phyloP scores from a whole-genome alignment of 129 eudicot genomes.

The Flaveria robusta region DNA sequence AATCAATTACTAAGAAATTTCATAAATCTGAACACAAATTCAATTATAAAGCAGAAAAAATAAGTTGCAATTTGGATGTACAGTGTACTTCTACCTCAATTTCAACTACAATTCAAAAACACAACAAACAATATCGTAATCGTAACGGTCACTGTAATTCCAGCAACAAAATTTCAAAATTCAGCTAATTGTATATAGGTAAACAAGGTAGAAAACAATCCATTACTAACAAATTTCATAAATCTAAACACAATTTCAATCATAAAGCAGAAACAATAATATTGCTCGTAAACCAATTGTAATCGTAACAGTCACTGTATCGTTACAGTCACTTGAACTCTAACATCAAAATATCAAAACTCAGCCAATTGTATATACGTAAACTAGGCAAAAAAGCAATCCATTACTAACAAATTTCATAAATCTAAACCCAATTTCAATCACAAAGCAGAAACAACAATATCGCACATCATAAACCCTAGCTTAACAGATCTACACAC shows the following conservation, averaged over 20 bases:
- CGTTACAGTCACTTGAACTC: too few relatives aligned
- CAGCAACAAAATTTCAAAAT: background rate
- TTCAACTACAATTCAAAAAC: too few relatives aligned
- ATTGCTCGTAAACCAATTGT: background rate
- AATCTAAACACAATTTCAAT: background rate
- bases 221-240: background rate
- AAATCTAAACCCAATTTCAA: background rate
- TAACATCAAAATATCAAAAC: background rate
- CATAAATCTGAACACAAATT: background rate
- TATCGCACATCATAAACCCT: conserved; percentile 4
- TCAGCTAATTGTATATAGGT: background rate
- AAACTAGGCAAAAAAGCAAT: background rate
- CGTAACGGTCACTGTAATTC: too few relatives aligned
- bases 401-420: background rate
- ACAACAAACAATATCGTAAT: too few relatives aligned
- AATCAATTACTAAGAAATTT: background rate
- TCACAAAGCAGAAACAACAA: too few relatives aligned
- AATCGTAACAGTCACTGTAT: too few relatives aligned
- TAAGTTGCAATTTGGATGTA: too few relatives aligned
- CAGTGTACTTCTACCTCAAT: too few relatives aligned
- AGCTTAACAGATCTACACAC: conserved; percentile 47
- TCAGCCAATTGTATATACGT: background rate
- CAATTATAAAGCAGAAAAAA: too few relatives aligned
- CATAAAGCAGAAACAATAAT: too few relatives aligned
- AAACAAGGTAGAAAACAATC: background rate